Base-by-base conservation (phyloP, 2,329 filamentous ascomycete genomes). In the Canariomyces notabilis region DNA sequence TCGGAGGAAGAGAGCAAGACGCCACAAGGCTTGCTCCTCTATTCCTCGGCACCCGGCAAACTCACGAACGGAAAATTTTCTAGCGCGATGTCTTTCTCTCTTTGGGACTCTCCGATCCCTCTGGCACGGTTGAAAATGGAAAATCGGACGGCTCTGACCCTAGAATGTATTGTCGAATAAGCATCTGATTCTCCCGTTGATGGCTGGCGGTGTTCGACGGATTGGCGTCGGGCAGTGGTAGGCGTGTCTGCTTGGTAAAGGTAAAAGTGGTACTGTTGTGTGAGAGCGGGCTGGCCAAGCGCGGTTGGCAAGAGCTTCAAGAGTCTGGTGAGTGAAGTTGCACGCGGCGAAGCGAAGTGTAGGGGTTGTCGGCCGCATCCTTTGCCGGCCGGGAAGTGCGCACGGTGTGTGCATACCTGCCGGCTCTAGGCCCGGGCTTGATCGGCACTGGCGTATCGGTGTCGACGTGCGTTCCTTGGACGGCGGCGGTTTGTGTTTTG, bases 101-200 rank as follows among this genome's bases (percentile, higher is more conserved):
- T 20, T 44, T 42, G 37, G 29, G 48, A 39, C 44, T 48, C 34
- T 48, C 44, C 46, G 43, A 46, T 51, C 37, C 41, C n/a, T 41
- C 44, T 46, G 40, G 49, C 37, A 36, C 33, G 45, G 50, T 26
- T 48, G 52, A 52, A 60, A 60, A 61, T 57, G 53, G 58, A 57
- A 57, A 57, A 58, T 61, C 53, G 57, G 61, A 61, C 53, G 61
- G 61, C 57, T 57, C 51, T 60, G 46, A 48, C 46, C 61, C 59
- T 69, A 70, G 64, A 69, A 63, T 68, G 67, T 64, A 64, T 57
- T 50, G 53, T 62, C 63, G 58, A 69, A 68, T 69, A 51, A 67
- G 67, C 63, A 71, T 65, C 57, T 64, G 60, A 64, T 61, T 66
- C 62, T 62, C 57, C 55, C 53, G 54, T 59, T 58, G 55, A 54